phyloP scores from a whole-genome alignment of 2,329 filamentous ascomycete genomes.

The Microcera coccophila region DNA sequence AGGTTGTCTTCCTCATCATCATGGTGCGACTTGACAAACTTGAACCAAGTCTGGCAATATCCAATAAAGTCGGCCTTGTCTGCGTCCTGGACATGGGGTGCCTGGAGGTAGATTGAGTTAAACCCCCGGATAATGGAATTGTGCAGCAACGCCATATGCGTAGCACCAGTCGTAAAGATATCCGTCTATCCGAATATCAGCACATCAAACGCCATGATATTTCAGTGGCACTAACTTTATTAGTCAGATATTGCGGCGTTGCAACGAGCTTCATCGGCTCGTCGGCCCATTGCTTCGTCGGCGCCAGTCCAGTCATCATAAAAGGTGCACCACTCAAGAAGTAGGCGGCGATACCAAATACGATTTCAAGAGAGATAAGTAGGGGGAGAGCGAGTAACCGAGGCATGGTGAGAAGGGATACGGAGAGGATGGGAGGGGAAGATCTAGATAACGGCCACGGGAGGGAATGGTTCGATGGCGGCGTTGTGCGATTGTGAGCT shows the following conservation, averaged over 20 bases:
- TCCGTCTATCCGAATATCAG: conserved; percentile 41
- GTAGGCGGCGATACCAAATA: conserved; percentile 29
- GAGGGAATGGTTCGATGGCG: conserved; percentile 9
- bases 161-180: conserved; percentile 55
- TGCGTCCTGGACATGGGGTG: conserved; percentile 45
- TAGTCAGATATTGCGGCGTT: conserved; percentile 51
- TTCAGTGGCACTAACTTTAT: conserved; percentile 47
- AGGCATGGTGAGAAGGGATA: conserved; percentile 15
- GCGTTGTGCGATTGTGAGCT: conserved; percentile 3
- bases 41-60: conserved; percentile 56
- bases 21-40: conserved; percentile 58
- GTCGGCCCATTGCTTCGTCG: conserved; percentile 48
- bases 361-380: conserved; percentile 25
- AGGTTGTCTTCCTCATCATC: conserved; percentile 56
- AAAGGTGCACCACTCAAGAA: conserved; percentile 35
- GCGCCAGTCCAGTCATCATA: conserved; percentile 31
- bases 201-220: no score
- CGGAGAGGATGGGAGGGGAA: neutral
- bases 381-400: conserved; percentile 15
- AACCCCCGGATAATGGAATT: conserved; percentile 61
- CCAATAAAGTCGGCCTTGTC: conserved; percentile 55
- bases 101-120: conserved; percentile 61
- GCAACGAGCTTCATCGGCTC: conserved; percentile 50
- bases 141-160: conserved; percentile 59
- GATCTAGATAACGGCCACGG: neutral